Base-by-base conservation (phyloP, 306 rosid species). In the Lathyrus sativus region DNA sequence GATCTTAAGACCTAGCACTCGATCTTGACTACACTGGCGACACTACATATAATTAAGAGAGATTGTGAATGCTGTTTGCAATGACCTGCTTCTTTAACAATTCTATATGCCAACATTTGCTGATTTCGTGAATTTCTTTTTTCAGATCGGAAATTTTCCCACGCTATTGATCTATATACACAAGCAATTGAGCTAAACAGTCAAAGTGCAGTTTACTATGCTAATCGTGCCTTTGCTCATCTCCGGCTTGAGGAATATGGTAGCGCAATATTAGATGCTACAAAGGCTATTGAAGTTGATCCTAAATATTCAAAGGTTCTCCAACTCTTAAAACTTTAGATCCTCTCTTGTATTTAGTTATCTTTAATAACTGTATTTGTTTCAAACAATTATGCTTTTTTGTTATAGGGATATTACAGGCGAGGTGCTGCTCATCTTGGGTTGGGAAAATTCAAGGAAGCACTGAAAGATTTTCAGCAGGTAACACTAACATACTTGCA, bases 171-270 rank as follows among this genome's bases (percentile, higher is more conserved):
- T 71, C 75, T 93, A 59, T 93, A 93, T 51, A 78, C 96, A 12
- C 86, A 93, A 84, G 95, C 99, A 39, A 88, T 93, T 76, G 96
- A 86, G 78, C 57, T 78, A 68, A 80, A 86, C 74, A 48, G 86
- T 77, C 88, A 56, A 83, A 93, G 83, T 87, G 95, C 97, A 71
- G 92, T 93, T 56, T 93, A 93, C 79, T 88, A 80, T 85, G 88
- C 99, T 44, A 93, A 93, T 54, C 99, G 99, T 62, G 89, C 99
- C 59, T 82, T 93, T 81, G 97, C 99, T 43, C 97, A 90, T 89
- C 81, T 88, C 65, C 83, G 83, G 74, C 96, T 88, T 65, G 99
- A 93, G 86, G 95, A 93, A 74, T 93, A 93, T 84, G 97, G 99
- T 38, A 88, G 95, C 72, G 99, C 97, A 46, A 91, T 93, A 74